phyloP scores from a whole-genome alignment of 129 eudicot species.

The Smallanthus sonchifolius region DNA sequence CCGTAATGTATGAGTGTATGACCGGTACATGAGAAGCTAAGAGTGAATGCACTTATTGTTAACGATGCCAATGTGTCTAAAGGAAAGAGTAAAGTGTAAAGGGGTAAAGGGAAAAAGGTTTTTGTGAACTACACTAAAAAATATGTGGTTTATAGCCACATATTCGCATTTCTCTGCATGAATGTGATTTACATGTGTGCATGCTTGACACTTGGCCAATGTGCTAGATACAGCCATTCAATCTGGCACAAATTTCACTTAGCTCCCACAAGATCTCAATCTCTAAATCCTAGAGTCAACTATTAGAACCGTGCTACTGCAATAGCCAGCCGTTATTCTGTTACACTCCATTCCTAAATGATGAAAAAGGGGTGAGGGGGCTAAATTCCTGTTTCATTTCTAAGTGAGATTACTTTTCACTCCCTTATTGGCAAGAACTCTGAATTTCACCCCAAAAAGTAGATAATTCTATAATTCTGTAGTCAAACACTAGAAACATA shows the following conservation, averaged over 20 bases:
- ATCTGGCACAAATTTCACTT: background rate
- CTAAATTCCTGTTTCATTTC: background rate
- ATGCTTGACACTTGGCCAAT: background rate
- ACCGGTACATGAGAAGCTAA: background rate
- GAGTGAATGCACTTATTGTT: background rate
- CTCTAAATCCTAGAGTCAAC: conserved; percentile 6
- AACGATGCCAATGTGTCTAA: background rate
- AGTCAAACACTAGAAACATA: conserved; percentile 1
- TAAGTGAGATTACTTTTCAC: background rate
- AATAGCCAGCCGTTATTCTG: background rate
- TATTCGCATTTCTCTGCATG: background rate
- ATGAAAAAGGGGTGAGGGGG: background rate
- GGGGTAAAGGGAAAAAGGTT: background rate
- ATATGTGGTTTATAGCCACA: background rate
- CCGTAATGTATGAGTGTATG: background rate
- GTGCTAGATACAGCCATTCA: background rate
- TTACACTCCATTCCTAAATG: background rate
- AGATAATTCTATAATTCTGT: background rate
- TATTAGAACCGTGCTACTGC: background rate
- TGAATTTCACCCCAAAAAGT: background rate
- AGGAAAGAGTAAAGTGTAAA: background rate
- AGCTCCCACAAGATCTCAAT: conserved; percentile 3
- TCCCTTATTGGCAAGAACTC: background rate
- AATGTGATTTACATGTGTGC: no score
- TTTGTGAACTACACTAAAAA: background rate